Evolutionary conservation across 2,329 filamentous ascomycete species (phyloP).

Genomic region (Fusarium sp.): DNA sequence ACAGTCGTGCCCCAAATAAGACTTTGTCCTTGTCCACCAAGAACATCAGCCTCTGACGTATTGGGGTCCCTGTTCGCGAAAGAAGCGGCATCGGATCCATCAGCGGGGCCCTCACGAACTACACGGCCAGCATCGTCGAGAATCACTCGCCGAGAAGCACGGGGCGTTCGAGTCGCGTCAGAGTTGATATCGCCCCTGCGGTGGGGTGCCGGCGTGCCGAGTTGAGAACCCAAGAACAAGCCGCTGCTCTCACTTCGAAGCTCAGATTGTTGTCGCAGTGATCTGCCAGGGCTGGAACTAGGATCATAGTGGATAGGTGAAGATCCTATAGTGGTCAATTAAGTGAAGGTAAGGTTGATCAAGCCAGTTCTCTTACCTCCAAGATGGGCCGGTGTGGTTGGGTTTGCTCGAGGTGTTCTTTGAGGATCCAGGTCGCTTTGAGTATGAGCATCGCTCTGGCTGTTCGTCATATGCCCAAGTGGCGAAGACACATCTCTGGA

Average conservation of each 20-base stretch:
- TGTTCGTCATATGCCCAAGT: conserved; percentile 65
- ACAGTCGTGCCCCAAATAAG: conserved; percentile 98
- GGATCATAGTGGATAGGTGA: conserved; percentile 92
- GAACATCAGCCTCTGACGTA: conserved; percentile 89
- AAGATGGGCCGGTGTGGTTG: conserved; percentile 62
- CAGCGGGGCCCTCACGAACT: conserved; percentile 60
- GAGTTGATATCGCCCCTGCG: conserved; percentile 89
- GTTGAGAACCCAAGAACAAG: conserved; percentile 78
- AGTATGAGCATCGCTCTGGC: conserved; percentile 61
- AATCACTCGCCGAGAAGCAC: conserved; percentile 63
- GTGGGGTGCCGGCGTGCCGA: conserved; percentile 59
- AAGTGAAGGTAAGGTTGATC: not conserved
- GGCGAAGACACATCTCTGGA: conserved; percentile 61
- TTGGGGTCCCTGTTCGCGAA: conserved; percentile 76
- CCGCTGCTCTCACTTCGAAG: conserved; percentile 85
- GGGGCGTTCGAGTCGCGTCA: conserved; percentile 70
- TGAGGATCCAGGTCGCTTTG: conserved; percentile 65
- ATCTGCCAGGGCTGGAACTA: conserved; percentile 84
- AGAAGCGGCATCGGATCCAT: conserved; percentile 67
- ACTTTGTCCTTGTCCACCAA: conserved; percentile 82
- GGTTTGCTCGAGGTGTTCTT: conserved; percentile 75
- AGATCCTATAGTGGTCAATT: conserved; percentile 69
- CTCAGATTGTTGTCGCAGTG: conserved; percentile 71
- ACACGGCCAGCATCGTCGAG: conserved; percentile 68
- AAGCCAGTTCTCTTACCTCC: conserved; percentile 63